phyloP scores from a whole-genome alignment of 1,284 basidiomycete species.

The Coniferiporia weirii region DNA sequence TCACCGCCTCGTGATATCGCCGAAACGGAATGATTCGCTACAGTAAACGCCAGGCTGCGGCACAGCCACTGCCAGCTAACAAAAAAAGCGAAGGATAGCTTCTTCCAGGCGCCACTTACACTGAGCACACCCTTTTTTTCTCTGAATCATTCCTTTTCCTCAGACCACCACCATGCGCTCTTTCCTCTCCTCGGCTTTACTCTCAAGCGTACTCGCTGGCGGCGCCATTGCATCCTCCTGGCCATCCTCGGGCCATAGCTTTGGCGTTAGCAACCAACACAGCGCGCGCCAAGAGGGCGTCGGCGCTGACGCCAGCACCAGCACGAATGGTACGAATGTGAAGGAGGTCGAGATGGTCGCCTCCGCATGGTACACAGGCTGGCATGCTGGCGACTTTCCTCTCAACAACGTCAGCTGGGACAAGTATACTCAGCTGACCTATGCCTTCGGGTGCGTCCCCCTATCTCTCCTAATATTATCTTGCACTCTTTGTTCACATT shows the following conservation, averaged over 20 bases:
- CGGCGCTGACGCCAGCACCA: background rate
- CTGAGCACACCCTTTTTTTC: background rate
- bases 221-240: background rate
- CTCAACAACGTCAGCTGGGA: conserved; percentile 51
- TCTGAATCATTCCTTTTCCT: background rate
- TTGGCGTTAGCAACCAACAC: background rate
- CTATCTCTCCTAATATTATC: background rate
- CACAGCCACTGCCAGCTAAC: background rate
- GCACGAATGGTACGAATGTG: background rate
- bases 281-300: background rate
- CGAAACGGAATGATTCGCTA: no score
- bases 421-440: conserved; percentile 59
- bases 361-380: conserved; percentile 62
- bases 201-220: background rate
- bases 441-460: conserved; percentile 54
- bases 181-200: background rate
- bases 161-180: background rate
- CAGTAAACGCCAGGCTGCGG: no score
- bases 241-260: background rate
- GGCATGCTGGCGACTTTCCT: conserved; percentile 45
- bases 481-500: background rate
- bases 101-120: no score
- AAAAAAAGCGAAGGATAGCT: no score
- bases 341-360: conserved; percentile 35
- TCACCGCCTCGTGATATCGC: no score